Conservation (phyloP, 768 basidiomycete genomes). For the Naematelia aurantialba region DNA sequence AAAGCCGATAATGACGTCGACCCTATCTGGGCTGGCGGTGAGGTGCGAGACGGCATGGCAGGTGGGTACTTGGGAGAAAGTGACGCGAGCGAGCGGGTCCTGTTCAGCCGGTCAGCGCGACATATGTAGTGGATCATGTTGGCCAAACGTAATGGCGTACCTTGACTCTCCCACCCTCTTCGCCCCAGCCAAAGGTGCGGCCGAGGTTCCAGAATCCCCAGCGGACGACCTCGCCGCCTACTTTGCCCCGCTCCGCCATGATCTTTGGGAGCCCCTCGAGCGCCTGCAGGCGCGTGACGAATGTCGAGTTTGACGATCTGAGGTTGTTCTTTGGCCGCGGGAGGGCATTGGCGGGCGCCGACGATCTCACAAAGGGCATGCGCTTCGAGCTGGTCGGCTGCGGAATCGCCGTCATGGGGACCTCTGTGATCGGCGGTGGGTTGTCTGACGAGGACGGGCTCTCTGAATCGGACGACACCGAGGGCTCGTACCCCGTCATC, state of each 20-base stretch:
- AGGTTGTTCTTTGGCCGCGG: slow-evolving; percentile 85
- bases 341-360: slow-evolving; percentile 15
- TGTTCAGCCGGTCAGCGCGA: slow-evolving; percentile 44
- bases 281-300: slow-evolving; percentile 80
- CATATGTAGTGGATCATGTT: too few species aligned
- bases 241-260: slow-evolving; percentile 60
- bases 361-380: slow-evolving; percentile 25
- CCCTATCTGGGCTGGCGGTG: slow-evolving; percentile 70
- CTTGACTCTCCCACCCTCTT: slow-evolving; percentile 78
- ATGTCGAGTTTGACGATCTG: slow-evolving; percentile 83
- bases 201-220: slow-evolving; percentile 84
- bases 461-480: slow-evolving; percentile 22
- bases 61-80: slow-evolving; percentile 81
- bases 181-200: slow-evolving; percentile 80
- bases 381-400: slow-evolving; percentile 17
- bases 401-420: slow-evolving; percentile 23
- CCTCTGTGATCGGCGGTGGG: slow-evolving; percentile 16
- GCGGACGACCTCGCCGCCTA: slow-evolving; percentile 71
- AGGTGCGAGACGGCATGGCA: slow-evolving; percentile 81
- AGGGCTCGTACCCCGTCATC: slow-evolving; percentile 32
- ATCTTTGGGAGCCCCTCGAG: slow-evolving; percentile 69
- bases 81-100: slow-evolving; percentile 82
- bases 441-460: slow-evolving; percentile 24
- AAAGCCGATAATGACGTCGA: slow-evolving; percentile 90
- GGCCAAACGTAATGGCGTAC: too few species aligned